Percentiles rank a stretch among this genome's conserved stretches.
phyloP scores from a whole-genome alignment of 2,329 filamentous ascomycete genomes.

The Phyllosticta citriasiana region DNA sequence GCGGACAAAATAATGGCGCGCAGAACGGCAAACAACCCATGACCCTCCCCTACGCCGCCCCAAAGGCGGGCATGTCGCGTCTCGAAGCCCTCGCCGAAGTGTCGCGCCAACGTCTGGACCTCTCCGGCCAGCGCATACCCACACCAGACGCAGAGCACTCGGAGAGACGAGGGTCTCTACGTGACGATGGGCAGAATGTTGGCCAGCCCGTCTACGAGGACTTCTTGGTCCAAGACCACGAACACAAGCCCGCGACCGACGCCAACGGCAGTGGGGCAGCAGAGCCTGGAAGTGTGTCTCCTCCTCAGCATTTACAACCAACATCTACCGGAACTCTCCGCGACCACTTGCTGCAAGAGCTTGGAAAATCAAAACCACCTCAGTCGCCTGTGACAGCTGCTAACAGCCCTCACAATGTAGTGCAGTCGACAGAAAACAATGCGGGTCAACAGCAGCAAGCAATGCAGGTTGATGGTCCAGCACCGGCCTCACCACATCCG shows the following conservation, averaged over 20 bases:
- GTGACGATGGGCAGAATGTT: conserved; percentile 10
- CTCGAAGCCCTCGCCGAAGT: conserved; percentile 83
- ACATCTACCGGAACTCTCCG: not conserved
- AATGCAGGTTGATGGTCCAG: conserved; percentile 30
- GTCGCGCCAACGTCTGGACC: conserved; percentile 62
- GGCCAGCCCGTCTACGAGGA: conserved; percentile 22
- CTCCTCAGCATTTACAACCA: not conserved
- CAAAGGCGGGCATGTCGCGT: conserved; percentile 60
- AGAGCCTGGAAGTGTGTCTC: conserved; percentile 8
- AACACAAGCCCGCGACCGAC: conserved; percentile 5
- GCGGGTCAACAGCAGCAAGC: conserved; percentile 12
- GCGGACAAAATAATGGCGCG: conserved; percentile 16
- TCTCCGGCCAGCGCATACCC: conserved; percentile 34
- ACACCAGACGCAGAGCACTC: conserved; percentile 17
- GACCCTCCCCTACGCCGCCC: conserved; percentile 33
- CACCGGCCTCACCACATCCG: conserved; percentile 23
- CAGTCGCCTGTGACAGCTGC: not conserved
- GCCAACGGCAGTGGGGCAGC: conserved; percentile 3
- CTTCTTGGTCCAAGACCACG: conserved; percentile 28
- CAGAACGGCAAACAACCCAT: conserved; percentile 20
- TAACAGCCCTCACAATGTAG: not conserved
- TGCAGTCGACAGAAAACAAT: not conserved
- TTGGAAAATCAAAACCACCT: not conserved
- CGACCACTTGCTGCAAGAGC: not conserved
- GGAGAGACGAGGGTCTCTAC: conserved; percentile 14